Conservation (phyloP, 2,329 filamentous ascomycete species). For the Colletotrichum tanaceti region DNA sequence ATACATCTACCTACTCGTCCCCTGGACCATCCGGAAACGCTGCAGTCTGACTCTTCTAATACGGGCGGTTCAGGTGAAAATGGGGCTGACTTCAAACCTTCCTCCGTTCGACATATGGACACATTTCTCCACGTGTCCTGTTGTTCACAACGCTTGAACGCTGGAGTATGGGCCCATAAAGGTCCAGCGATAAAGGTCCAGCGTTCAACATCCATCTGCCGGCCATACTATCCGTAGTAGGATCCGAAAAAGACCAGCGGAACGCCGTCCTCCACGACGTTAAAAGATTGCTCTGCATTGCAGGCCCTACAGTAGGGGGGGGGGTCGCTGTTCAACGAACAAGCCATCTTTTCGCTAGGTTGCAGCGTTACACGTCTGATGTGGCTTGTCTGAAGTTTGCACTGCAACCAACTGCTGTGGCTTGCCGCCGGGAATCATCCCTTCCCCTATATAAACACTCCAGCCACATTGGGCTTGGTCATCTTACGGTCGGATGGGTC, state of each 20-base stretch:
- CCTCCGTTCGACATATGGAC: not conserved
- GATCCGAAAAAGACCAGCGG: constrained; percentile 22
- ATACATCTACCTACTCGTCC: not conserved
- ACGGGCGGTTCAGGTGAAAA: not conserved
- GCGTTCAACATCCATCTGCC: no score
- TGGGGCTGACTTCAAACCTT: not conserved
- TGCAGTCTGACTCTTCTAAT: not conserved
- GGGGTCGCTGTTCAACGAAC: no score
- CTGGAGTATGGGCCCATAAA: no score
- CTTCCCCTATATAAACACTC: not conserved
- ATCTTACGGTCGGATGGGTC: constrained; percentile 15
- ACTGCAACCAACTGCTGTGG: no score
- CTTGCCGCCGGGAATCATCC: no score
- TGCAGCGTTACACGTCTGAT: not conserved
- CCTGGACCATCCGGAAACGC: not conserved
- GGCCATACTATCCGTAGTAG: no score
- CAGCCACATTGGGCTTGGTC: constrained; percentile 37
- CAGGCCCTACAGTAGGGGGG: not conserved
- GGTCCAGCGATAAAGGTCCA: no score
- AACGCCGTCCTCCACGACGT: constrained; percentile 24
- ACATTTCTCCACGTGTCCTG: not conserved
- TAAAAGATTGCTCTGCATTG: not conserved
- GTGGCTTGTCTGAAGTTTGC: not conserved
- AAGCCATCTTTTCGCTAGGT: not conserved
- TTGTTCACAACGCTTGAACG: no score